Conservation (phyloP, 495 filamentous ascomycete genomes). For the Podospora bellae-mahoneyi region DNA sequence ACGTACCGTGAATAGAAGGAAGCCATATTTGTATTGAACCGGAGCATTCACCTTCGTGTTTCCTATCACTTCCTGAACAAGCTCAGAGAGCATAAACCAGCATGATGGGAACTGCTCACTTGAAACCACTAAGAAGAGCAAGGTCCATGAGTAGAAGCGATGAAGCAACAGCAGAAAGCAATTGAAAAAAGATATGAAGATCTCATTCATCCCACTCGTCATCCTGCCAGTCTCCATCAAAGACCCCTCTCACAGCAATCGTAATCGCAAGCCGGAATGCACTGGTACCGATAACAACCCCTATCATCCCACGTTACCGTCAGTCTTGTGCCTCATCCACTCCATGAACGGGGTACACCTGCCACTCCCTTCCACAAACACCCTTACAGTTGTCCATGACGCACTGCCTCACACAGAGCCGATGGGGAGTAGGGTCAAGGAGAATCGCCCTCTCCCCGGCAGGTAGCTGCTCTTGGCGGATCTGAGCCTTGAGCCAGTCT, state of each 20-base stretch:
- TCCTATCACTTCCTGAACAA: too few relatives aligned
- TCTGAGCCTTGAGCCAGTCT: neutral
- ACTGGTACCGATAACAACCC: neutral
- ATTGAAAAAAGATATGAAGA: too few relatives aligned
- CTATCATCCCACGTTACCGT: neutral
- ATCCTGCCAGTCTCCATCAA: neutral
- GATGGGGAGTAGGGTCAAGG: neutral
- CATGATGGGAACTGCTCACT: too few relatives aligned
- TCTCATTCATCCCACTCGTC: neutral
- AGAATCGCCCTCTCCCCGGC: neutral
- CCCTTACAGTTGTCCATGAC: neutral
- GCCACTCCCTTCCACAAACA: neutral
- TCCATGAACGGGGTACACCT: neutral
- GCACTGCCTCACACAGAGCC: neutral
- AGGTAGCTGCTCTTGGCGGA: neutral
- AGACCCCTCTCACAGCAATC: neutral
- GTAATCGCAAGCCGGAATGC: neutral
- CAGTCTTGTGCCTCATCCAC: neutral
- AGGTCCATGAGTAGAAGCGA: too few relatives aligned
- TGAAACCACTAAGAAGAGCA: too few relatives aligned
- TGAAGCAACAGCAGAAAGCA: too few relatives aligned
- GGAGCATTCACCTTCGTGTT: too few relatives aligned
- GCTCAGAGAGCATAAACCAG: too few relatives aligned
- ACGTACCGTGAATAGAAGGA: too few relatives aligned
- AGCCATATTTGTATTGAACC: too few relatives aligned